Evolutionary conservation across 2,329 filamentous ascomycete genomes (phyloP).

Genomic region (Curvularia lunata): DNA sequence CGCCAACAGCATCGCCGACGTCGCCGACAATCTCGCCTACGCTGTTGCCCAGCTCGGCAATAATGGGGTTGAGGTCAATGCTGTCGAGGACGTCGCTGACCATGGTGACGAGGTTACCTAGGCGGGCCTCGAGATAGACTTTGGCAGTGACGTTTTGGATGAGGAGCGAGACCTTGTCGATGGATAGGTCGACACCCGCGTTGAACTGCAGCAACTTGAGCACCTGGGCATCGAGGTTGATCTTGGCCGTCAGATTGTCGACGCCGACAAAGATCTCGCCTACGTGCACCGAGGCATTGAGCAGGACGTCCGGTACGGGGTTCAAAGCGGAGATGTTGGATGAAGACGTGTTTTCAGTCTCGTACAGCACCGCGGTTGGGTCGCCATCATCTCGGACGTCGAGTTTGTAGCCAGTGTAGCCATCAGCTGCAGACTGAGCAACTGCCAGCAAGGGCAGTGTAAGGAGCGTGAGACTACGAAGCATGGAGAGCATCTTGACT

Average conservation of each 20-base stretch:
- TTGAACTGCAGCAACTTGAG: slow-evolving; percentile 65
- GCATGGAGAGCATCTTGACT: slow-evolving; percentile 34
- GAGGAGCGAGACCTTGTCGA: slow-evolving; percentile 62
- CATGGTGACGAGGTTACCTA: slow-evolving; percentile 67
- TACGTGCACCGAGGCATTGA: slow-evolving; percentile 65
- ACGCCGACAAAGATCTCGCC: slow-evolving; percentile 66
- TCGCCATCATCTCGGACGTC: slow-evolving; percentile 56
- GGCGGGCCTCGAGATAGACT: slow-evolving; percentile 64
- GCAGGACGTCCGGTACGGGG: slow-evolving; percentile 63
- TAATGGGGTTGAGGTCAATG: slow-evolving; percentile 66
- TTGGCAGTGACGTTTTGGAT: slow-evolving; percentile 66
- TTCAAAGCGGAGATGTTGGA: slow-evolving; percentile 50
- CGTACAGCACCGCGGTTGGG: slow-evolving; percentile 59
- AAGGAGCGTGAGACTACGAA: slow-evolving; percentile 38
- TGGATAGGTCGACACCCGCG: slow-evolving; percentile 65
- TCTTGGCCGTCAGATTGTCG: slow-evolving; percentile 65
- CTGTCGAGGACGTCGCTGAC: slow-evolving; percentile 64
- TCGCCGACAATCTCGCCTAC: slow-evolving; percentile 58
- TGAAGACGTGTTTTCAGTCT: slow-evolving; percentile 59
- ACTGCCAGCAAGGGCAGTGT: slow-evolving; percentile 45
- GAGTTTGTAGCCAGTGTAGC: slow-evolving; percentile 65
- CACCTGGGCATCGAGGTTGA: slow-evolving; percentile 66
- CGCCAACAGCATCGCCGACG: slow-evolving; percentile 35
- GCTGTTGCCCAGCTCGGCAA: slow-evolving; percentile 61
- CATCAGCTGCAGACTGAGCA: slow-evolving; percentile 48